These are phyloP conservation scores for Pseudopithomyces maydicus DNA, from an alignment of 2,329 filamentous ascomycete species.

Conservation along the genomic window DNA sequence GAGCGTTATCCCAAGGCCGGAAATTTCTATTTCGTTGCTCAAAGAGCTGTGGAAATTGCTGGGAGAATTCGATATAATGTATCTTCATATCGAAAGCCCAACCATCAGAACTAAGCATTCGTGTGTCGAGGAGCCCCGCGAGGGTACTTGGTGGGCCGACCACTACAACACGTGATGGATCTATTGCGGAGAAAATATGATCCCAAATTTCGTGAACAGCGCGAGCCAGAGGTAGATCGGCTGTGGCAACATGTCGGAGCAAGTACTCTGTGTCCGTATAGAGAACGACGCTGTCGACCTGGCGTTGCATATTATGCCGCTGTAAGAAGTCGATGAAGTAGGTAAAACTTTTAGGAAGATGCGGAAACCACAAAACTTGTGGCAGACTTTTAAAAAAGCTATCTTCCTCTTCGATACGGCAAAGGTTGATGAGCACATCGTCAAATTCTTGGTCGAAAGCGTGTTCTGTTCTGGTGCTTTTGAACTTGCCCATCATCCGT, in stretches of 20 bases:
- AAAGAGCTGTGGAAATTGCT: conserved; percentile 12
- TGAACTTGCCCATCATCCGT: conserved; percentile 40
- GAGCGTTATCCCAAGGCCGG: conserved; percentile 27
- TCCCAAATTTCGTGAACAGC: conserved; percentile 48
- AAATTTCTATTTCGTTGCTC: conserved; percentile 16
- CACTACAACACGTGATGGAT: conserved; percentile 43
- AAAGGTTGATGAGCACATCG: conserved; percentile 39
- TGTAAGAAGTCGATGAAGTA: conserved; percentile 25
- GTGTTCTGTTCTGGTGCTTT: conserved; percentile 29
- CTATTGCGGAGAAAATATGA: conserved; percentile 31
- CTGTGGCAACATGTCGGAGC: conserved; percentile 29
- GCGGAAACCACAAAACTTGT: conserved; percentile 36
- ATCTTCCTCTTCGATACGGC: conserved; percentile 36
- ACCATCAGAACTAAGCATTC: conserved; percentile 61
- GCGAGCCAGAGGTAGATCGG: conserved; percentile 54
- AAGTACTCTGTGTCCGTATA: conserved; percentile 48
- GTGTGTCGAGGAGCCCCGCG: conserved; percentile 63
- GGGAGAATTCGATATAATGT: conserved; percentile 61
- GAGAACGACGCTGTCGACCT: conserved; percentile 56
- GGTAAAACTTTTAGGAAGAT: conserved; percentile 30
- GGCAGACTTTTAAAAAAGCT: conserved; percentile 30
- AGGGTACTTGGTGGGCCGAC: conserved; percentile 66
- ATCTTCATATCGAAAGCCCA: conserved; percentile 69
- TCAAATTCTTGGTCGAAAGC: conserved; percentile 39
- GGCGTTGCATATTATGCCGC: conserved; percentile 29